Evolutionary conservation across 768 basidiomycete genomes (phyloP).

Genomic region (Terana coerulea): DNA sequence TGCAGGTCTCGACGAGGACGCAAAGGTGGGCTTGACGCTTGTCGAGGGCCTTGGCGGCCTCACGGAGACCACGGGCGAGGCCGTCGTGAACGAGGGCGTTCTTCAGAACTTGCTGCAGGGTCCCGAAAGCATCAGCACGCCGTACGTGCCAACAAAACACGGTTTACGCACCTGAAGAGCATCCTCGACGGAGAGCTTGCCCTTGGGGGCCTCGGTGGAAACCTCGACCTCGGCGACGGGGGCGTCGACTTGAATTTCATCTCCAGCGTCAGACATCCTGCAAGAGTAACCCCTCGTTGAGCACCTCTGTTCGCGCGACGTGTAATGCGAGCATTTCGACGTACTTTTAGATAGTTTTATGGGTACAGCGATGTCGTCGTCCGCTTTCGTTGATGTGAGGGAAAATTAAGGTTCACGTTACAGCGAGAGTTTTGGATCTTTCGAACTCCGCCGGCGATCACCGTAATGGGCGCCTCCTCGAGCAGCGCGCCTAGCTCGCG

Average conservation of each 20-base stretch:
- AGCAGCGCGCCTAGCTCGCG: background rate
- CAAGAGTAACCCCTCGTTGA: conserved; percentile 7
- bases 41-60: conserved; percentile 97
- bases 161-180: conserved; percentile 66
- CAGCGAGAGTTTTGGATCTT: conserved; percentile 31
- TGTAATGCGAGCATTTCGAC: background rate
- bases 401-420: conserved; percentile 48
- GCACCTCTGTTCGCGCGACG: background rate
- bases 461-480: conserved; percentile 27
- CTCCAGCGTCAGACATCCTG: conserved; percentile 98
- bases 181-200: conserved; percentile 94
- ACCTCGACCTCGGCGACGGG: conserved; percentile 71
- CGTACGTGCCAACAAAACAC: background rate
- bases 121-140: background rate
- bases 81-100: conserved; percentile 98
- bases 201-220: conserved; percentile 85
- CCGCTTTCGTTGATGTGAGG: conserved; percentile 92
- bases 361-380: conserved; percentile 71
- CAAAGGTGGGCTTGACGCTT: conserved; percentile 98
- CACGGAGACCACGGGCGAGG: conserved; percentile 95
- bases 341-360: conserved; percentile 24
- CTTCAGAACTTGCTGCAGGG: conserved; percentile 91
- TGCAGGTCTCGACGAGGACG: conserved; percentile 98
- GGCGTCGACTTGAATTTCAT: conserved; percentile 81
- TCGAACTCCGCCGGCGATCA: conserved; percentile 51